Evolutionary conservation across 495 filamentous ascomycete genomes (phyloP).

Genomic region (Saxophila tyrrhenica): DNA sequence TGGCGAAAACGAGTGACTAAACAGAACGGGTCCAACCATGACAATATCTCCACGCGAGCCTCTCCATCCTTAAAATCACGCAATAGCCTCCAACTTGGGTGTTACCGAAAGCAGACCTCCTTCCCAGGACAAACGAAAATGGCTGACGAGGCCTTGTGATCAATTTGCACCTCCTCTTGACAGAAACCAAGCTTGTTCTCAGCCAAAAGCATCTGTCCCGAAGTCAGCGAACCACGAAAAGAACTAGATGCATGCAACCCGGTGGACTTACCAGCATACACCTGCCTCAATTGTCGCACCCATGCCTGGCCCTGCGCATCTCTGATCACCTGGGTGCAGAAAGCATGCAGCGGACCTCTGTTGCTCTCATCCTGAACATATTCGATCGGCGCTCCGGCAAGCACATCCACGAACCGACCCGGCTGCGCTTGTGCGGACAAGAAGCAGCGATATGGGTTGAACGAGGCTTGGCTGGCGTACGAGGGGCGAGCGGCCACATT

Average conservation of each 20-base stretch:
- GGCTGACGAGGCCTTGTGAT: too few species aligned
- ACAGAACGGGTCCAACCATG: too few species aligned
- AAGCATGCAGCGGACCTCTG: background rate
- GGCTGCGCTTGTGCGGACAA: constrained; percentile 1
- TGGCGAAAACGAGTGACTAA: background rate
- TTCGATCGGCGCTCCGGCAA: background rate
- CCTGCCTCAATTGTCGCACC: background rate
- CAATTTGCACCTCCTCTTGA: too few species aligned
- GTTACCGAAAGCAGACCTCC: background rate
- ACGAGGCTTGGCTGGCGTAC: constrained; percentile 6
- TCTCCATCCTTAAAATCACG: too few species aligned
- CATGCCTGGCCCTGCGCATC: background rate
- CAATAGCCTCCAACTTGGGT: background rate
- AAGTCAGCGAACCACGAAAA: too few species aligned
- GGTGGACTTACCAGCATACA: background rate
- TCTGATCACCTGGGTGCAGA: background rate
- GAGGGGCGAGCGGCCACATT: background rate
- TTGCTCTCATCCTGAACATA: background rate
- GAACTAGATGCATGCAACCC: too few species aligned
- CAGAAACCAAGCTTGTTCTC: too few species aligned
- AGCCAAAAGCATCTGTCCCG: too few species aligned
- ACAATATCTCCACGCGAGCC: background rate
- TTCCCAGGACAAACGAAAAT: background rate
- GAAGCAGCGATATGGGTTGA: constrained; percentile 6
- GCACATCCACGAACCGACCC: background rate